phyloP scores from a whole-genome alignment of 2,329 filamentous ascomycete species.

The Daldinia eschscholtzii region DNA sequence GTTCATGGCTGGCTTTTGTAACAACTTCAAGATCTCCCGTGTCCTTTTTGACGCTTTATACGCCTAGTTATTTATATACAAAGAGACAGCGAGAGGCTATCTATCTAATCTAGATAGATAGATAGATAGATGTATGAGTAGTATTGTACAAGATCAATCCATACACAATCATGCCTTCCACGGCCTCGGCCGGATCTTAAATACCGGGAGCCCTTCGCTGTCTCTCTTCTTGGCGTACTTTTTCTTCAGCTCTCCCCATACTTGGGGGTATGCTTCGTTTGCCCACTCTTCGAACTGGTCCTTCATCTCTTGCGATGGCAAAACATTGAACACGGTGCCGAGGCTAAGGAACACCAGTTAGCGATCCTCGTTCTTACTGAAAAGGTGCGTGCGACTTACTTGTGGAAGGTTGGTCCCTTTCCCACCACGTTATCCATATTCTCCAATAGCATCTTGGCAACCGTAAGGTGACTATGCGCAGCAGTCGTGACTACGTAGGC shows the following conservation, averaged over 20 bases:
- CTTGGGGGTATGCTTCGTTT: constrained; percentile 71
- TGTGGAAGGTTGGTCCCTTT: constrained; percentile 44
- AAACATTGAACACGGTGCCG: constrained; percentile 80
- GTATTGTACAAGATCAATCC: constrained; percentile 51
- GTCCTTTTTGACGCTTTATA: neutral
- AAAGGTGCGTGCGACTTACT: constrained; percentile 43
- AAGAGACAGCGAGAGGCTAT: constrained; percentile 38
- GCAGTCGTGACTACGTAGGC: constrained; percentile 83
- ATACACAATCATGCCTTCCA: constrained; percentile 59
- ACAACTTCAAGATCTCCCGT: neutral
- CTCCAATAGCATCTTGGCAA: constrained; percentile 74
- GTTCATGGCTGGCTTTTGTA: neutral
- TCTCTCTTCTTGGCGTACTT: constrained; percentile 61
- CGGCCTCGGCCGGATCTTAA: constrained; percentile 61
- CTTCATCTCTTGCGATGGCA: constrained; percentile 75
- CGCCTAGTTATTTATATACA: constrained; percentile 47
- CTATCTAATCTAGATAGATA: constrained; percentile 19
- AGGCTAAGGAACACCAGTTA: constrained; percentile 60
- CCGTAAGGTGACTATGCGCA: constrained; percentile 76
- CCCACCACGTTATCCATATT: constrained; percentile 74
- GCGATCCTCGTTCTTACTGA: neutral
- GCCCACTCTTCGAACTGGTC: constrained; percentile 81
- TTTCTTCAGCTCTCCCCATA: constrained; percentile 76
- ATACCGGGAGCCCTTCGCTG: constrained; percentile 61
- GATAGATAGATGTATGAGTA: constrained; percentile 36